Evolutionary conservation across 805 yeast genomes (phyloP), one percentile per base, ranked within the genome.

Genomic region (Metschnikowia chrysomelidarum): DNA sequence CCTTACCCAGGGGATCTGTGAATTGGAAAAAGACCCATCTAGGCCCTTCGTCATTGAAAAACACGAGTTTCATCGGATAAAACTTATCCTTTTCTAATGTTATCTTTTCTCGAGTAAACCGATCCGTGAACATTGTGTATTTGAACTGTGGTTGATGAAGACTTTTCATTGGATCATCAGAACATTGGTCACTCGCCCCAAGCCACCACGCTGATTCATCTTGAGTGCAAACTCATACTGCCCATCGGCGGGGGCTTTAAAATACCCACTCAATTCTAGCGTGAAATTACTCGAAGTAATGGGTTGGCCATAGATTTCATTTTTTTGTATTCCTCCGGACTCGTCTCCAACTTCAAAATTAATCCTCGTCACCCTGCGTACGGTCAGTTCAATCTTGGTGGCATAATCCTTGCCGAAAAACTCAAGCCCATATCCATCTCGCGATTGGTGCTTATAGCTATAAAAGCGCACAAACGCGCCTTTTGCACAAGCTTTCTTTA

Each of bases 171-270:
- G 41, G 35, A 18, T 39, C 46, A 23, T 36, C 28, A 24, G 46
- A 44, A 24, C 46, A 42, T 2, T 32, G 16, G 19, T 24, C 24
- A 8, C 42, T 42, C 2, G 40, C 24, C 3, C 49, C 44, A 20
- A 44, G 27, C 19, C 37, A 38, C 35, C 49, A 21, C 46, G 46
- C 17, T 44, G 32, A 19, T 41, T 43, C 9, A 44, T 43, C 5
- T 12, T 19, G 6, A 44, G 18, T 13, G 29, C 32, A 30, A 44
- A 38, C 3, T 34, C 36, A 32, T 36, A 39, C 2, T 19, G 23
- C 16, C 48, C 48, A 8, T 41, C 6, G 3, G 18, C 13, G 5
- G 31, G 29, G 5, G 48, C 44, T 8, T 19, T 21, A 23, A 37
- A 38, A 23, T 30, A 42, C 1, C 44, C 48, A 4, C 34, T 16